These are phyloP conservation scores for Triadica sebifera DNA, from an alignment of 345 rosid genomes.

Conservation along the genomic window DNA sequence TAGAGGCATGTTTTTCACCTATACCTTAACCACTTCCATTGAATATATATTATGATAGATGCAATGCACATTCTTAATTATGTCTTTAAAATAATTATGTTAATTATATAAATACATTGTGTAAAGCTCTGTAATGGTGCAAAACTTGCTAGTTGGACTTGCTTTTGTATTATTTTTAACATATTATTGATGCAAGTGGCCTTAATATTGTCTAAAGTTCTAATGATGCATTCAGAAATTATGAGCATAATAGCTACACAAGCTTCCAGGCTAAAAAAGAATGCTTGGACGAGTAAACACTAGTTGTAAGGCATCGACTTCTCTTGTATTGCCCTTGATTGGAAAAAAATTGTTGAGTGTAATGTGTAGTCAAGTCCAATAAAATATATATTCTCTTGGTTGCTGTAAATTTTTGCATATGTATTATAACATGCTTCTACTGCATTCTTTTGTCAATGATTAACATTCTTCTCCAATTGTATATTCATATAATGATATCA, in stretches of 20 bases:
- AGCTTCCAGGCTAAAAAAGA: constrained; percentile 83
- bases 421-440: neutral
- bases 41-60: no score
- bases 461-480: neutral
- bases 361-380: neutral
- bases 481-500: no score
- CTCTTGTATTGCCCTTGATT: constrained; percentile 57
- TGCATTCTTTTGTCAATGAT: neutral
- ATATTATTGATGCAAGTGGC: no score
- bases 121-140: no score
- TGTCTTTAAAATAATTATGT: no score
- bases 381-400: neutral
- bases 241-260: constrained; percentile 58
- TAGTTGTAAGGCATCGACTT: constrained; percentile 59
- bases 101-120: no score
- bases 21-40: no score
- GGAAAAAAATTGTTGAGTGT: constrained; percentile 54
- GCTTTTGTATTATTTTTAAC: no score
- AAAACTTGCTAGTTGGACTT: no score
- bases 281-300: constrained; percentile 75
- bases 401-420: neutral
- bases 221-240: constrained; percentile 50
- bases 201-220: constrained; percentile 65
- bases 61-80: no score
- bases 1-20: no score